Evolutionary conservation across 1,284 basidiomycete species (phyloP).

Genomic region (Malassezia sympodialis): DNA sequence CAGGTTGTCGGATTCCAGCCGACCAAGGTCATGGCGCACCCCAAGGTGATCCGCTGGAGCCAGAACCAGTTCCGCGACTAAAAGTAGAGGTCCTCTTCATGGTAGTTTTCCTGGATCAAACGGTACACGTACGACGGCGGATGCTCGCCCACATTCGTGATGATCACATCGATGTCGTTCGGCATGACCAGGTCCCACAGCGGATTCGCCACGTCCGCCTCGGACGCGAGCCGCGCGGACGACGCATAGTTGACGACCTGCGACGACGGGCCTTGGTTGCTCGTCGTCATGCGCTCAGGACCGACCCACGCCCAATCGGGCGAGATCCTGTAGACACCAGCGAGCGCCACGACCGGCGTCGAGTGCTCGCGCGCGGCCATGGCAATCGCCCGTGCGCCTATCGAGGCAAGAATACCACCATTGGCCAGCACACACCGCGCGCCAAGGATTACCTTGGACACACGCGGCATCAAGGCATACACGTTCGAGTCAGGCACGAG

Average conservation of each 20-base stretch:
- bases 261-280: slow-evolving; percentile 56
- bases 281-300: slow-evolving; percentile 16
- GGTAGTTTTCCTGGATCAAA: slow-evolving; percentile 46
- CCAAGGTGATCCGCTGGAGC: slow-evolving; percentile 37
- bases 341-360: slow-evolving; percentile 85
- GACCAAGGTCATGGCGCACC: slow-evolving; percentile 38
- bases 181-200: slow-evolving; percentile 90
- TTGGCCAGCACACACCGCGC: slow-evolving; percentile 89
- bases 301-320: slow-evolving; percentile 71
- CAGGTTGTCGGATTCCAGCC: slow-evolving; percentile 70
- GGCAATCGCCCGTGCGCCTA: slow-evolving; percentile 72
- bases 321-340: slow-evolving; percentile 90
- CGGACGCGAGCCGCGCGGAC: slow-evolving; percentile 57
- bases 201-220: slow-evolving; percentile 79
- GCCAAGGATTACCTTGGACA: slow-evolving; percentile 88
- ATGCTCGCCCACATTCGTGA: slow-evolving; percentile 65
- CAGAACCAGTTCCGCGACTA: slow-evolving; percentile 15
- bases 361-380: slow-evolving; percentile 82
- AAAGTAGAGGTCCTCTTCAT: slow-evolving; percentile 28
- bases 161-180: slow-evolving; percentile 81
- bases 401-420: slow-evolving; percentile 80
- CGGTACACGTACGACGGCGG: slow-evolving; percentile 46
- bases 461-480: slow-evolving; percentile 88
- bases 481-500: slow-evolving; percentile 90
- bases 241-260: slow-evolving; percentile 52